Evolutionary conservation across 441 rosid species (phyloP).

Genomic region (Syzygium syzygioides): DNA sequence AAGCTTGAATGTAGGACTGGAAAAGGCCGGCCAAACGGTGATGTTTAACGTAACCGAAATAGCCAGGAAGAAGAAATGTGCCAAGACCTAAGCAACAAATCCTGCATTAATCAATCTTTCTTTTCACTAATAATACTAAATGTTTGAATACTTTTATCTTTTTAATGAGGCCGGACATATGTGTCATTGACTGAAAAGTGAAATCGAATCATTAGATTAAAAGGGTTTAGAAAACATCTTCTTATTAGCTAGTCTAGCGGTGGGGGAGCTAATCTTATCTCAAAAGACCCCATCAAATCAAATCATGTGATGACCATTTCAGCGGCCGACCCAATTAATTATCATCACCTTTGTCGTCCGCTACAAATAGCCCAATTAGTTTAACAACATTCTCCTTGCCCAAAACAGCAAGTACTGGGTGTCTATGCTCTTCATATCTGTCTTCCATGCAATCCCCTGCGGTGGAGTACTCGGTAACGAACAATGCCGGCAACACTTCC

Average conservation of each 20-base stretch:
- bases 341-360: background rate
- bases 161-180: background rate
- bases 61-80: background rate
- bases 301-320: background rate
- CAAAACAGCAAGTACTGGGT: background rate
- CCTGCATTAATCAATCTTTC: background rate
- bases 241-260: no score
- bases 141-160: background rate
- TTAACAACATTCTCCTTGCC: background rate
- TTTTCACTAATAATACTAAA: background rate
- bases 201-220: background rate
- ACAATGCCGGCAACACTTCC: constrained; percentile 19
- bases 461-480: constrained; percentile 20
- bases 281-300: no score
- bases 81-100: background rate
- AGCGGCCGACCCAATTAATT: background rate
- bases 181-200: background rate
- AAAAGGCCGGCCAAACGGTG: background rate
- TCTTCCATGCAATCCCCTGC: background rate
- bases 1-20: background rate
- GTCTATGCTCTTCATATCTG: background rate
- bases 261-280: no score
- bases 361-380: background rate
- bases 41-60: background rate
- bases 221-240: background rate